Base-by-base conservation (phyloP, 1,139 yeast species). In the Suhomyces choctaworum region DNA sequence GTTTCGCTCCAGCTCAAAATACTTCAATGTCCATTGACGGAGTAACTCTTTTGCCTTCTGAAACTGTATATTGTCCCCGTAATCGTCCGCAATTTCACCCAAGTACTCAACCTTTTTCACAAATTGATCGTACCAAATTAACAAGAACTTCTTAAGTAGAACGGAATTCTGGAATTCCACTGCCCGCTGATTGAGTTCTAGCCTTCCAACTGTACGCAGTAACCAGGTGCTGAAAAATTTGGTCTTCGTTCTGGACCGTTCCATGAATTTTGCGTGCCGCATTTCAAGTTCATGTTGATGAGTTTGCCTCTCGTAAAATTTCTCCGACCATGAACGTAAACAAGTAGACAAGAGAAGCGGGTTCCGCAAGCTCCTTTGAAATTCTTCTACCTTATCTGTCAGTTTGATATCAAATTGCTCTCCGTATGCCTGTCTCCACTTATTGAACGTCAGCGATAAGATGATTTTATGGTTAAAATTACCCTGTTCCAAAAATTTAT, bases 11-110 rank as follows among this genome's bases (percentile, higher is more conserved):
- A 50, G 50, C 42, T 64, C 66, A 32, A 64, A 60, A 34, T 58
- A 57, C 31, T 58, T 61, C 64, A 67, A 62, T 1, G 66, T 58
- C 76, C 76, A 70, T 10, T 46, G 52, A 25, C 66, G 54, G n/a
- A 69, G 44, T 4, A 52, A 38, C 14, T 56, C 63, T 16, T 57
- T 46, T 7, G 55, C 54, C 26, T 42, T 48, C 15, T 41, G 47
- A 24, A 62, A 55, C 24, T 66, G 70, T 21, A 46, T 51, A 27
- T 58, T 60, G 32, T 59, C 64, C 6, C 54, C 20, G 24, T 48
- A 44, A 12, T 62, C 64, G 11, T 66, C 67, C 2, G 61, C 62
- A 3, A 58, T 38, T 7, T 62, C 65, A 3, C 50, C 40, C 25
- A 67, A 44, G 15, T 56, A 48, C 8, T 48, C 43, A 5, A 42